Evolutionary conservation across 129 eudicot genomes (phyloP), one percentile per base, ranked within the genome.

Genomic region (Pittosporum tobira): DNA sequence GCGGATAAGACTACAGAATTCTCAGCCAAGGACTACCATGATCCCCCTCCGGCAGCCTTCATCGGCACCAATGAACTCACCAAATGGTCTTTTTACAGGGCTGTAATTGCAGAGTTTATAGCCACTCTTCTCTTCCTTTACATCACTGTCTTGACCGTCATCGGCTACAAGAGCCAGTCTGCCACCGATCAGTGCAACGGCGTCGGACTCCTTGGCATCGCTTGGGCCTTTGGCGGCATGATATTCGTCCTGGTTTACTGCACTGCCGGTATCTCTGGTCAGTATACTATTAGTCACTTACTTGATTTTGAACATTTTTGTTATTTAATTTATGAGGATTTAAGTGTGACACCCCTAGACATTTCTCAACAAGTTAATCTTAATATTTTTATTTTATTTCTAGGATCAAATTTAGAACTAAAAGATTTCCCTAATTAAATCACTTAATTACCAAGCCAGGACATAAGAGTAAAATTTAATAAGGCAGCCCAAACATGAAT

Each of bases 191-290:
- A 26, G 8, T 67, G 72, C 46, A 64, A 48, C 46, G 72, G 72
- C 24, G 72, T 67, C 2, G 72, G 72, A 2, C 51, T 67, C n/a
- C 64, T 67, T 2, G 72, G 72, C 11, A 67, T 67, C 22, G 72
- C 72, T 10, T 67, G 72, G 72, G 62, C 72, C 56, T 67, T 67
- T 15, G 72, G 72, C n/a, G 72, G 72, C 64, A 67, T 67, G 72
- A 67, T 67, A 29, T 67, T 67, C 7, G 20, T 67, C 42, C 72
- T 67, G 42, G 72, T 67, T 30, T 67, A 67, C 64, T 67, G 72
- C 64, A 67, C 72, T 16, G 72, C 72, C 43, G 72, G 72, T 31
- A 67, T 67, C 61, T 67, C 72, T 31, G 72, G 72, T 67, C 8
- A 63, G 43, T 48, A n/a, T 46, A 9, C 5, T 22, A 1, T 18